These are phyloP conservation scores for Colletotrichum lupini DNA, from an alignment of 2,329 filamentous ascomycete species.

Conservation along the genomic window DNA sequence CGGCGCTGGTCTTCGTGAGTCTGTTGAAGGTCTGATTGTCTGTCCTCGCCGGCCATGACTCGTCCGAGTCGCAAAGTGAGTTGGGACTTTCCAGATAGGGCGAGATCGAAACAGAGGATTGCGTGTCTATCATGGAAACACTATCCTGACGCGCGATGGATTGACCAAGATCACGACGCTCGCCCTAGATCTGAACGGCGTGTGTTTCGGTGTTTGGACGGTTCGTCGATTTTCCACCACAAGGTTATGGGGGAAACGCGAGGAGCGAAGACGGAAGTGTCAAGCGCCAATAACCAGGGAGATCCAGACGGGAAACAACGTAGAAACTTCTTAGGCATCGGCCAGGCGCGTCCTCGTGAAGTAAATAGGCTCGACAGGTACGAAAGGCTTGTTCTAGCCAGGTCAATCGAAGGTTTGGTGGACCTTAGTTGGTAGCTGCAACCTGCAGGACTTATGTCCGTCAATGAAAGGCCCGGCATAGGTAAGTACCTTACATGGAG, in stretches of 20 bases:
- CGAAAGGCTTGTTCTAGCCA: not conserved
- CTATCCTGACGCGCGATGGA: conserved; percentile 25
- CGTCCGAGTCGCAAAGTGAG: conserved; percentile 33
- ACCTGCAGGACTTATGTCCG: not conserved
- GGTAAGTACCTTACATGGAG: no score
- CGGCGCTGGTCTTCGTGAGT: not conserved
- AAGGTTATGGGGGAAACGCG: conserved; percentile 1
- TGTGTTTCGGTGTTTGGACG: conserved; percentile 26
- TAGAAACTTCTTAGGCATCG: not conserved
- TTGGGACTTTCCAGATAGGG: conserved; percentile 34
- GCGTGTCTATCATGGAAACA: conserved; percentile 30
- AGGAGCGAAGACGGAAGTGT: not conserved
- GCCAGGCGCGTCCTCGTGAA: not conserved
- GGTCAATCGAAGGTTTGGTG: no score
- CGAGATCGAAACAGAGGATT: conserved; percentile 35
- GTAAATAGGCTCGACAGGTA: not conserved
- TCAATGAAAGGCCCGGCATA: not conserved
- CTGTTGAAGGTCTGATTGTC: conserved; percentile 12
- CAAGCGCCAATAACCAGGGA: not conserved
- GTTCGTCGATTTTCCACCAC: not conserved
- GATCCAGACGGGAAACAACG: not conserved
- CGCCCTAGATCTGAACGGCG: conserved; percentile 26
- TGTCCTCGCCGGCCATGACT: conserved; percentile 15
- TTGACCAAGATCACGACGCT: conserved; percentile 23
- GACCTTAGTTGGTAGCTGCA: not conserved